Percentiles rank a stretch among this genome's conserved stretches.
phyloP scores from a whole-genome alignment of 2,329 filamentous ascomycete genomes.

The Onygenales sp. region DNA sequence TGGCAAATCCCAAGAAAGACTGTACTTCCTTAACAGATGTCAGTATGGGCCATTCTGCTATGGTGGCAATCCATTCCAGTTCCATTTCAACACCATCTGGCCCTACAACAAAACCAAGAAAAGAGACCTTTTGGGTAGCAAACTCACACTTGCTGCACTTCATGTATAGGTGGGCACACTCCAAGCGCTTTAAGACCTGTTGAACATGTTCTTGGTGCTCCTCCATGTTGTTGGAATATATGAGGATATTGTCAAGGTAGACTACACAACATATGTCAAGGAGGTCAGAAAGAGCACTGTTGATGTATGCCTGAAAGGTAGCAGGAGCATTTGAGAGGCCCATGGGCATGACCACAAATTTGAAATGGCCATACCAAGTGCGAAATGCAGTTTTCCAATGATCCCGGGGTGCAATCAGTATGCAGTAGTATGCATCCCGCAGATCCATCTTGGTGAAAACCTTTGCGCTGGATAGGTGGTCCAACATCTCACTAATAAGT shows the following conservation, averaged over 20 bases:
- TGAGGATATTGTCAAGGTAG: constrained; percentile 2
- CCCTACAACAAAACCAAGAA: constrained; percentile 11
- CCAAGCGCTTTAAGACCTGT: constrained; percentile 3
- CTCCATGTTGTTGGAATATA: background rate
- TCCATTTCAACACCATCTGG: constrained; percentile 11
- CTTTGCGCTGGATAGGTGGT: constrained; percentile 9
- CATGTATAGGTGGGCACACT: constrained; percentile 3
- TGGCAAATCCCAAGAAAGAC: constrained; percentile 23
- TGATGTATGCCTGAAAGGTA: constrained; percentile 1
- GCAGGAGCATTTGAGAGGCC: background rate
- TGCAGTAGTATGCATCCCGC: constrained; percentile 12
- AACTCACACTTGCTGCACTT: constrained; percentile 12
- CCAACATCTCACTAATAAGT: constrained; percentile 16
- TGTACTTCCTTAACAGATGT: constrained; percentile 13
- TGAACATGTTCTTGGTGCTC: constrained; percentile 6
- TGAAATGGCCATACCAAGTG: background rate
- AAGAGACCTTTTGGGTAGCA: constrained; percentile 4
- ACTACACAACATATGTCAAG: background rate
- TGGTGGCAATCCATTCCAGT: constrained; percentile 10
- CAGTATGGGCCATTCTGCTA: constrained; percentile 15
- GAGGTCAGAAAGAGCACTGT: background rate
- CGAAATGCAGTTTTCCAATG: background rate
- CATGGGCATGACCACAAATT: constrained; percentile 1
- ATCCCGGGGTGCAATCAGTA: constrained; percentile 8
- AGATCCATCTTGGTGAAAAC: constrained; percentile 20